Conservation (phyloP, 139 green algal genomes). For the Coelastrella sp. region DNA sequence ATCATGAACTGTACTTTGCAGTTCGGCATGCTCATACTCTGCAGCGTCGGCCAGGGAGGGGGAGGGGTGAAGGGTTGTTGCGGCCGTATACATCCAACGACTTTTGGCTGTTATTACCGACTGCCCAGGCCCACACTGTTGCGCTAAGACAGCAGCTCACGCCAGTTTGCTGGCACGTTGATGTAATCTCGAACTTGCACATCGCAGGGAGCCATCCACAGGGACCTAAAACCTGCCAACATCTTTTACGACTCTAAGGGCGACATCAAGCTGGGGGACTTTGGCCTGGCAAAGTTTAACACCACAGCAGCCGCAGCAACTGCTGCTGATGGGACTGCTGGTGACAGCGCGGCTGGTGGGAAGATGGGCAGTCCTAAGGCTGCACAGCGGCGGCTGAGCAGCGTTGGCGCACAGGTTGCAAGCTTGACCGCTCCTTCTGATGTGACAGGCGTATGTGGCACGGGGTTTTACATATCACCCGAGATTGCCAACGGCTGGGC, state of each 20-base stretch:
- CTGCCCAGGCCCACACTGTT: too few species aligned
- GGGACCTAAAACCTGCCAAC: slow-evolving; percentile 89
- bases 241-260: slow-evolving; percentile 85
- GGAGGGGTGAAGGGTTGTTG: too few species aligned
- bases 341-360: background rate
- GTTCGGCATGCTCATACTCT: too few species aligned
- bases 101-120: too few species aligned
- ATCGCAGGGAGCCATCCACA: slow-evolving; percentile 84
- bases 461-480: slow-evolving; percentile 85
- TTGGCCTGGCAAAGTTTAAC: slow-evolving; percentile 80
- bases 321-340: background rate
- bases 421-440: slow-evolving; percentile 55
- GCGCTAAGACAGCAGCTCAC: too few species aligned
- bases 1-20: too few species aligned
- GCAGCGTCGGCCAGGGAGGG: too few species aligned
- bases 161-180: too few species aligned
- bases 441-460: slow-evolving; percentile 79
- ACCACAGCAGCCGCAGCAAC: background rate
- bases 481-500: slow-evolving; percentile 84
- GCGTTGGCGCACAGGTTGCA: background rate
- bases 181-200: too few species aligned
- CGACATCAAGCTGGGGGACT: slow-evolving; percentile 91
- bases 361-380: background rate
- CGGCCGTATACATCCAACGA: too few species aligned
- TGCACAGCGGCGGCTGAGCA: background rate